phyloP scores from a whole-genome alignment of 1,139 yeast genomes.

The Zygosaccharomyces sapae region DNA sequence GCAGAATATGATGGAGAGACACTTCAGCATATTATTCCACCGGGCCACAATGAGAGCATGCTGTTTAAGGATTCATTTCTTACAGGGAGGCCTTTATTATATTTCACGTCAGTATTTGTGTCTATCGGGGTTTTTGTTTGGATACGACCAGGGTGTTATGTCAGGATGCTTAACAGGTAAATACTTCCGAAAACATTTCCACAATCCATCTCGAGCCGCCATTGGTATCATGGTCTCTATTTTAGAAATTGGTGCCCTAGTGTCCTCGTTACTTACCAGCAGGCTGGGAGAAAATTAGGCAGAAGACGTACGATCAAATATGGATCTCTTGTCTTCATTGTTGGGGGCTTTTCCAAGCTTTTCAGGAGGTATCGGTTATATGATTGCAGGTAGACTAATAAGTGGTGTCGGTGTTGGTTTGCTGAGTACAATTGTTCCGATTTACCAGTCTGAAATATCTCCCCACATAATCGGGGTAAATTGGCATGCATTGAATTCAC shows the following conservation, averaged over 20 bases:
- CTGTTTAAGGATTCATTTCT: constrained; percentile 19
- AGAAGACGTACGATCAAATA: constrained; percentile 74
- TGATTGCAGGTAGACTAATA: constrained; percentile 72
- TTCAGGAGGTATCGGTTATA: constrained; percentile 45
- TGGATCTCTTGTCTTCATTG: constrained; percentile 74
- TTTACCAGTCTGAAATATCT: constrained; percentile 86
- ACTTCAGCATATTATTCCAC: constrained; percentile 8
- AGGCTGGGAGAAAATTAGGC: constrained; percentile 74
- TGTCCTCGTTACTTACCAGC: constrained; percentile 74
- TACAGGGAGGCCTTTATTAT: constrained; percentile 43
- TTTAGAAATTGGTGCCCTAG: constrained; percentile 76
- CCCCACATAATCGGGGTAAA: constrained; percentile 86
- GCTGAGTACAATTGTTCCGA: constrained; percentile 91
- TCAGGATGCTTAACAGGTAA: constrained; percentile 73
- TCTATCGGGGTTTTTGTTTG: constrained; percentile 81
- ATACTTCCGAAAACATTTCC: constrained; percentile 67
- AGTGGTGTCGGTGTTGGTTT: constrained; percentile 89
- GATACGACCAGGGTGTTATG: constrained; percentile 92
- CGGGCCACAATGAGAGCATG: constrained; percentile 16
- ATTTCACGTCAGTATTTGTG: constrained; percentile 78
- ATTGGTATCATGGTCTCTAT: constrained; percentile 84
- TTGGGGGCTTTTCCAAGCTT: constrained; percentile 79
- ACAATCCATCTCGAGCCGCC: constrained; percentile 63
- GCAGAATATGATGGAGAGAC: background rate
- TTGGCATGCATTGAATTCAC: constrained; percentile 91